phyloP scores from a whole-genome alignment of 2,329 filamentous ascomycete genomes.

The Fusarium sp. region DNA sequence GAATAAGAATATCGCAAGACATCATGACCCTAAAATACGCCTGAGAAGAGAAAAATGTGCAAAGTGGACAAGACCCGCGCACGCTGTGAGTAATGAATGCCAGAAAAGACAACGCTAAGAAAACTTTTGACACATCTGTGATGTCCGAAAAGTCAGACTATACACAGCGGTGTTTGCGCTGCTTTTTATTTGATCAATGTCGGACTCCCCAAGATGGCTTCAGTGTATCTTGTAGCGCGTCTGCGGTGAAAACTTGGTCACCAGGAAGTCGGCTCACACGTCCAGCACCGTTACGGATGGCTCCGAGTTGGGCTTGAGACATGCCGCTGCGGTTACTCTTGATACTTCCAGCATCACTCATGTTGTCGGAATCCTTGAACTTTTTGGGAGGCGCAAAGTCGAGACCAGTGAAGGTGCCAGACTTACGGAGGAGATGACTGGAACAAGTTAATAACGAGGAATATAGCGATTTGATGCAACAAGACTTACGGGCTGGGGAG shows the following conservation, averaged over 20 bases:
- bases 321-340: conserved; percentile 76
- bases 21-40: conserved; percentile 48
- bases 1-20: conserved; percentile 46
- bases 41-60: conserved; percentile 44
- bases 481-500: conserved; percentile 90
- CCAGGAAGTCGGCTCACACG: conserved; percentile 86
- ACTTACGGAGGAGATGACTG: conserved; percentile 79
- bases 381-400: conserved; percentile 84
- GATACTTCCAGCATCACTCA: conserved; percentile 75
- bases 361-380: conserved; percentile 71
- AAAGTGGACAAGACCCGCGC: conserved; percentile 43
- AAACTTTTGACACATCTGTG: conserved; percentile 12
- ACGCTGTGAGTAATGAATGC: conserved; percentile 46
- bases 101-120: conserved; percentile 38
- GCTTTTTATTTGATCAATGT: conserved; percentile 46
- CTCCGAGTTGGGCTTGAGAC: conserved; percentile 74
- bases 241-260: conserved; percentile 81
- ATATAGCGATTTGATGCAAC: background rate
- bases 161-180: conserved; percentile 11
- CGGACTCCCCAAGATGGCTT: conserved; percentile 71
- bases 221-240: conserved; percentile 70
- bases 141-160: conserved; percentile 6
- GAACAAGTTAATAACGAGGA: conserved; percentile 41
- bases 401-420: conserved; percentile 79
- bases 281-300: conserved; percentile 85